Evolutionary conservation across 768 basidiomycete genomes (phyloP).

Genomic region (Erythrobasidium yunnanense): DNA sequence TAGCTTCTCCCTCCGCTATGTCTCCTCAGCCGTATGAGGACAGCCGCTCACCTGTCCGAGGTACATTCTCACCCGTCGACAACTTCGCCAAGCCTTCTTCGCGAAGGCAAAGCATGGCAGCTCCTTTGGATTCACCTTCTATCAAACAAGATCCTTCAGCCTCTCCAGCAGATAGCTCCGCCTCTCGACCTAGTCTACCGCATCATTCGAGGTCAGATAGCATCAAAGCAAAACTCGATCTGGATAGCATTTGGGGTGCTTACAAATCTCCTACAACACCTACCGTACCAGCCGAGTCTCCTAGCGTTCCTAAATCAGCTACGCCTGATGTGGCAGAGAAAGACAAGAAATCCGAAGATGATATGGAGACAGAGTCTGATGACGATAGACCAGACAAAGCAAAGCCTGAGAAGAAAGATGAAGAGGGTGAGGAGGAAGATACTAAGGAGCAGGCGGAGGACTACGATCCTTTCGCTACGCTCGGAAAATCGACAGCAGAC

Average conservation of each 20-base stretch:
- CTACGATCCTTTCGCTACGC: constrained; percentile 29
- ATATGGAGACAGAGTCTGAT: constrained; percentile 11
- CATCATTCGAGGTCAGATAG: constrained; percentile 23
- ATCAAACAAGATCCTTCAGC: not conserved
- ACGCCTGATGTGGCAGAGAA: not conserved
- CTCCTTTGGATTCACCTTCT: not conserved
- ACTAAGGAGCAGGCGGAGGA: constrained; percentile 13
- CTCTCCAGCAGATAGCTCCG: not conserved
- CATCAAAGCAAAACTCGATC: constrained; percentile 31
- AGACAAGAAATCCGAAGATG: not conserved
- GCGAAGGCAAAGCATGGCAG: not conserved
- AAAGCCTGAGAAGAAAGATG: constrained; percentile 1
- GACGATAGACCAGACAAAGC: constrained; percentile 1
- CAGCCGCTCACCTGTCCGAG: not conserved
- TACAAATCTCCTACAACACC: constrained; percentile 28
- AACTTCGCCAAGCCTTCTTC: not conserved
- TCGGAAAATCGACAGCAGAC: constrained; percentile 48
- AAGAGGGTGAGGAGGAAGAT: not conserved
- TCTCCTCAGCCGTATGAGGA: not conserved
- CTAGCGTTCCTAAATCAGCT: too few relatives aligned
- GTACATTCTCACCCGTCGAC: not conserved
- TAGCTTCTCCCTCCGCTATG: constrained; percentile 10
- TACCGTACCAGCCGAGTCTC: not conserved
- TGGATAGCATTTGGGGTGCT: constrained; percentile 35
- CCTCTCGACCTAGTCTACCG: constrained; percentile 1